Conservation (phyloP, 257 asterid species). For the Mentha longifolia region DNA sequence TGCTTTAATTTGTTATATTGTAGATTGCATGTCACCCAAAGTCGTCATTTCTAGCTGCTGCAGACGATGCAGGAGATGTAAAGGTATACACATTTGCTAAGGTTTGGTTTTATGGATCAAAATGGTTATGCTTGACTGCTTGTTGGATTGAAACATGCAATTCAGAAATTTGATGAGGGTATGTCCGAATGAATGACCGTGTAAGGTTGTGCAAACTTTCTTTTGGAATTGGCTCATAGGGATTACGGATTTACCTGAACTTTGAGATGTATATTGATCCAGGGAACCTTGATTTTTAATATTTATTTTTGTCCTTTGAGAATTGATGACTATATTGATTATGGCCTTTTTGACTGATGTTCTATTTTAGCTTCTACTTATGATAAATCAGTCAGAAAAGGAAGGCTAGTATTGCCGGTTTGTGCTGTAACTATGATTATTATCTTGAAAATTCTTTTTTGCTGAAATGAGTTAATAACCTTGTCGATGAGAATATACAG, state of each 20-base stretch:
- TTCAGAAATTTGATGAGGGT: not conserved
- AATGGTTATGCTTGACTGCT: not conserved
- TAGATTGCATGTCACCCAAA: constrained; percentile 83
- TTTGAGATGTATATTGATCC: too few species aligned
- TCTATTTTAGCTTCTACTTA: too few species aligned
- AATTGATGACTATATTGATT: too few species aligned
- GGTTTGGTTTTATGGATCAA: constrained; percentile 10
- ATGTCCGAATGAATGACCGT: constrained; percentile 3
- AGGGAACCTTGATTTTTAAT: too few species aligned
- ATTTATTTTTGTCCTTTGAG: too few species aligned
- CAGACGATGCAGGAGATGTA: constrained; percentile 94
- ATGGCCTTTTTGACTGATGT: too few species aligned
- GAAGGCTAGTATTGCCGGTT: too few species aligned
- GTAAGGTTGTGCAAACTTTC: not conserved
- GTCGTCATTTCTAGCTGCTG: constrained; percentile 88
- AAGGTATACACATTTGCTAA: constrained; percentile 58
- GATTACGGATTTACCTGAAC: too few species aligned
- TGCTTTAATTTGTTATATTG: constrained; percentile 4
- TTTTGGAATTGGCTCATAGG: too few species aligned
- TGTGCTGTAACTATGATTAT: too few species aligned
- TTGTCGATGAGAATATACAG: not conserved
- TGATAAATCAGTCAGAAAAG: too few species aligned
- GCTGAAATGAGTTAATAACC: not conserved
- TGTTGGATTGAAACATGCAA: not conserved
- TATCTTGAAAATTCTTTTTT: too few species aligned